These are phyloP conservation scores for Carallia pectinifolia DNA, from an alignment of 345 rosid species.

Conservation along the genomic window DNA sequence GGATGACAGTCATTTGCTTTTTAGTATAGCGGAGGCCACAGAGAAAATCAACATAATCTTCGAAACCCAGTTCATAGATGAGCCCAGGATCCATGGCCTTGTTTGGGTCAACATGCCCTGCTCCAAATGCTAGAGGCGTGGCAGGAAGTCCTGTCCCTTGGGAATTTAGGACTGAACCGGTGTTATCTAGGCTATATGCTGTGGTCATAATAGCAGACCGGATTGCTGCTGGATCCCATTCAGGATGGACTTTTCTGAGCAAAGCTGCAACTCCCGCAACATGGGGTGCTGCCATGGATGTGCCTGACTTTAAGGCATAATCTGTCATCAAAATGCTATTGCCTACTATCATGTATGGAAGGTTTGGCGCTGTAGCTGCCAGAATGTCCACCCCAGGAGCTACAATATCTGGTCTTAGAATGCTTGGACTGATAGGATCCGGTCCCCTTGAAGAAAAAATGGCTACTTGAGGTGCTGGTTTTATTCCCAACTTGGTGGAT, in stretches of 20 bases:
- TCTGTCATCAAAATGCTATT: conserved; percentile 29
- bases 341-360: conserved; percentile 13
- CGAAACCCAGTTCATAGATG: conserved; percentile 31
- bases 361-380: not conserved
- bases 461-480: conserved; percentile 61
- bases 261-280: conserved; percentile 29
- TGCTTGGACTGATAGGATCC: conserved; percentile 37
- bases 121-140: conserved; percentile 48
- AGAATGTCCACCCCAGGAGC: conserved; percentile 39
- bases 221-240: conserved; percentile 24
- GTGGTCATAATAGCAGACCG: conserved; percentile 32
- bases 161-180: conserved; percentile 19
- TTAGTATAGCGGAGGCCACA: conserved; percentile 36
- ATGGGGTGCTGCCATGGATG: conserved; percentile 25
- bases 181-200: conserved; percentile 32
- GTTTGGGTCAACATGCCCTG: conserved; percentile 41
- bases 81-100: conserved; percentile 51
- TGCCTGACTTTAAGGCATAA: conserved; percentile 40
- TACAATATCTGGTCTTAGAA: conserved; percentile 44
- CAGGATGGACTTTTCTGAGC: conserved; percentile 18
- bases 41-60: conserved; percentile 42
- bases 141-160: conserved; percentile 13
- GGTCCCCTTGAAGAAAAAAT: conserved; percentile 68
- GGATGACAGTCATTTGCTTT: conserved; percentile 37
- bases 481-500: conserved; percentile 29